Percentiles rank a stretch among this genome's conserved stretches.
phyloP scores from a whole-genome alignment of 2,329 filamentous ascomycete genomes.

The Aspergillus japonicus region DNA sequence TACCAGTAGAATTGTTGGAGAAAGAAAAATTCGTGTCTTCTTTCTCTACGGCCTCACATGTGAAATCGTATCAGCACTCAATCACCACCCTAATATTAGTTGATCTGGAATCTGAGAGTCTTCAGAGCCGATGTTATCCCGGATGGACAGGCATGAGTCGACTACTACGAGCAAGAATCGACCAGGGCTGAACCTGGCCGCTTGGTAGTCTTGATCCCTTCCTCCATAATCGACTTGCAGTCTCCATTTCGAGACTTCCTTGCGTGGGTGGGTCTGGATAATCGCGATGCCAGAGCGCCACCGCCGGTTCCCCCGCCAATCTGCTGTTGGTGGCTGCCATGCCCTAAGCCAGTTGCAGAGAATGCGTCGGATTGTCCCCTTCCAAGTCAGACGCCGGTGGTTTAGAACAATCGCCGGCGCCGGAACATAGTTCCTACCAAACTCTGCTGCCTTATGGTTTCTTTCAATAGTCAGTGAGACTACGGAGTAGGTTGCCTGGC shows the following conservation, averaged over 20 bases:
- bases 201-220: not conserved
- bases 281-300: not conserved
- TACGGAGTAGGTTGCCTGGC: no score
- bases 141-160: not conserved
- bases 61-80: no score
- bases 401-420: not conserved
- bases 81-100: no score
- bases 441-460: not conserved
- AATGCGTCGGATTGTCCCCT: not conserved
- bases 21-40: no score
- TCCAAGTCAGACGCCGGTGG: not conserved
- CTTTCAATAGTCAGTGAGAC: no score
- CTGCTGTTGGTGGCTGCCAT: not conserved
- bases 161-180: not conserved
- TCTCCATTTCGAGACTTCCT: not conserved
- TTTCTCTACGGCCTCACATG: no score
- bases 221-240: not conserved
- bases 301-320: not conserved
- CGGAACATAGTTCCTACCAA: not conserved
- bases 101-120: no score
- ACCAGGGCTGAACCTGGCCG: not conserved
- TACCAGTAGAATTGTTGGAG: no score
- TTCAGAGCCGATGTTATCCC: not conserved
- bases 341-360: conserved; percentile 1
- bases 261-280: not conserved